A percentile compares a stretch with the other conserved stretches of the same genome.
Evolutionary conservation across 805 yeast genomes (phyloP).

Genomic region (Candida bentonensis): DNA sequence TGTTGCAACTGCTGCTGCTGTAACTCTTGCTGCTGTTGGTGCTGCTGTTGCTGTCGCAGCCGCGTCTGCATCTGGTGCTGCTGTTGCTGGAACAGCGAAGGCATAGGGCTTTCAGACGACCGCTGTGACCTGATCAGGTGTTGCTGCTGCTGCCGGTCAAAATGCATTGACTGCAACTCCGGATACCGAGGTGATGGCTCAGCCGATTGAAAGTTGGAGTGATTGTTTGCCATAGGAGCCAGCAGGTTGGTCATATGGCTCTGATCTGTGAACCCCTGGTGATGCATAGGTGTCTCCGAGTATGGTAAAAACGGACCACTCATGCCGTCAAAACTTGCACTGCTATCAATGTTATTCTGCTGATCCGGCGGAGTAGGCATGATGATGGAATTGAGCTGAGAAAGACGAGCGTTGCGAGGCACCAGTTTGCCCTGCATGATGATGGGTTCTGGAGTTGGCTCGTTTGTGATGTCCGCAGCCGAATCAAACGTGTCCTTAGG

Average conservation of each 20-base stretch:
- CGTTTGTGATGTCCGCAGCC: background rate
- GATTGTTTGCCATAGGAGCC: background rate
- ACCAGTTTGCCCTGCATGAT: background rate
- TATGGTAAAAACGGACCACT: background rate
- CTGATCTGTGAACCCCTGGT: background rate
- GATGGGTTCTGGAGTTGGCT: background rate
- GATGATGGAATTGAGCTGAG: no score
- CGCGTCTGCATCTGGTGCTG: constrained; percentile 3
- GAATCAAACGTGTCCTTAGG: no score
- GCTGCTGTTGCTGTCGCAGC: constrained; percentile 9
- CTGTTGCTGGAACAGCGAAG: background rate
- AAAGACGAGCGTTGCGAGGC: no score
- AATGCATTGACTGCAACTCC: background rate
- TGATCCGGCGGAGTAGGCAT: no score
- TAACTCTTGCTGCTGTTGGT: constrained; percentile 5
- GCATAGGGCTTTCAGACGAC: background rate
- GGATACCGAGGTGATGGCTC: background rate
- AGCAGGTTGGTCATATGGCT: background rate
- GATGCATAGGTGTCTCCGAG: background rate
- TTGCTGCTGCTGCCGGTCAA: background rate
- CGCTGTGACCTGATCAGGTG: background rate
- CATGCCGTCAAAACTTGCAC: no score
- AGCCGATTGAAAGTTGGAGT: background rate
- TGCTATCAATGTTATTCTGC: no score
- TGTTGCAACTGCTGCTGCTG: constrained; percentile 3